Evolutionary conservation across 2,329 filamentous ascomycete genomes (phyloP).

Genomic region (Zymoseptoria passerinii): DNA sequence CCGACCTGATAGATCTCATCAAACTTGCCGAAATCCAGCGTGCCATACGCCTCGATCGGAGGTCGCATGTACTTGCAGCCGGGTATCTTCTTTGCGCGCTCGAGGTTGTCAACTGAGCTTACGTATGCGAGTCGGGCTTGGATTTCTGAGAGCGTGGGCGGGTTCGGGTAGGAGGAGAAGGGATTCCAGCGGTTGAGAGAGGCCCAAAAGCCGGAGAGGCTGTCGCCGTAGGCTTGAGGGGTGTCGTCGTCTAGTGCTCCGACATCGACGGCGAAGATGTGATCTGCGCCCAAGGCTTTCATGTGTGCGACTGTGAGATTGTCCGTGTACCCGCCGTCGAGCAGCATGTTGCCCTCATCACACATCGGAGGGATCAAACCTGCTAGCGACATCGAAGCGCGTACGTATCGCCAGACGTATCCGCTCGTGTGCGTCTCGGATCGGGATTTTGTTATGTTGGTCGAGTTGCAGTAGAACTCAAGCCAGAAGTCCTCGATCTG

Average conservation of each 20-base stretch:
- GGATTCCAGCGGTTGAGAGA: conserved; percentile 96
- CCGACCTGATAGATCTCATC: conserved; percentile 92
- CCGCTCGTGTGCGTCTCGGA: conserved; percentile 90
- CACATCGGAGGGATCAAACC: conserved; percentile 88
- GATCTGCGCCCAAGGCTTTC: conserved; percentile 85
- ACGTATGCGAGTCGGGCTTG: conserved; percentile 93
- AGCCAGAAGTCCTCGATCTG: conserved; percentile 99
- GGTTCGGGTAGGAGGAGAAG: conserved; percentile 79
- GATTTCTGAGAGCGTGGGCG: conserved; percentile 89
- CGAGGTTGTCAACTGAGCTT: conserved; percentile 84
- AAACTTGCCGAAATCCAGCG: conserved; percentile 92
- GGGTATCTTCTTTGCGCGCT: conserved; percentile 81
- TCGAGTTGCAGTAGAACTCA: conserved; percentile 98
- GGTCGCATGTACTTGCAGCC: conserved; percentile 96
- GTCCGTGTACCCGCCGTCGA: conserved; percentile 95
- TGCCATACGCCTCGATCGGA: conserved; percentile 86
- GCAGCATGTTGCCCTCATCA: conserved; percentile 91
- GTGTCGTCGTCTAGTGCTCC: conserved; percentile 86
- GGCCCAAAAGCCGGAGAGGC: conserved; percentile 89
- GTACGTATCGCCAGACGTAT: conserved; percentile 94
- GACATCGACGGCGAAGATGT: conserved; percentile 93
- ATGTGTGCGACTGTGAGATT: conserved; percentile 96
- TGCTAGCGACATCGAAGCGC: conserved; percentile 93
- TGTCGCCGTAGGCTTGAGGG: conserved; percentile 88
- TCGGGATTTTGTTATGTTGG: conserved; percentile 91